Evolutionary conservation across 306 rosid genomes (phyloP).

Genomic region (Rosa persica): DNA sequence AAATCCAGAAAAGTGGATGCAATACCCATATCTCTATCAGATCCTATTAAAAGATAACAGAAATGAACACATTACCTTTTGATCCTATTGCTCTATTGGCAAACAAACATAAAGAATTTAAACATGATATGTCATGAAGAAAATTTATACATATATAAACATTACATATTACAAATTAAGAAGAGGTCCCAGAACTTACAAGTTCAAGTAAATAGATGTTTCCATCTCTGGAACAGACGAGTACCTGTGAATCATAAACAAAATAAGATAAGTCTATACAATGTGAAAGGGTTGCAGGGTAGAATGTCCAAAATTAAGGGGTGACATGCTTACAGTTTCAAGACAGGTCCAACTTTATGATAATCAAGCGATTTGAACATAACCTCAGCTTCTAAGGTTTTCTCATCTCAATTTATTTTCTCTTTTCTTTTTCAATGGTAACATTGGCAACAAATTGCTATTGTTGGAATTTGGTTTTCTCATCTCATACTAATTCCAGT

Average conservation of each 20-base stretch:
- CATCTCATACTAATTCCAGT: background rate
- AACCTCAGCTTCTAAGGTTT: background rate
- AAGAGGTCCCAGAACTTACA: conserved; percentile 39
- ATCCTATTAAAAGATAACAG: background rate
- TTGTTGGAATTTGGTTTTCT: background rate
- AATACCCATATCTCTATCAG: background rate
- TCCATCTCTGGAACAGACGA: conserved; percentile 82
- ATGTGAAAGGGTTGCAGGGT: background rate
- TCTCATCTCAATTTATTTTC: background rate
- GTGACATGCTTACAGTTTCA: background rate
- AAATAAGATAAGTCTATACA: background rate
- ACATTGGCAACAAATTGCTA: background rate
- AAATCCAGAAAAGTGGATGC: conserved; percentile 5
- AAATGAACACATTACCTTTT: background rate
- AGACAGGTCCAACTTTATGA: background rate
- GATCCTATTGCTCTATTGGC: background rate
- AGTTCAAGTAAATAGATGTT: conserved; percentile 61
- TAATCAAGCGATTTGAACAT: background rate
- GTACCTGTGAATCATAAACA: conserved; percentile 47
- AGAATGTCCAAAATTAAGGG: background rate
- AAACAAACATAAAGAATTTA: background rate
- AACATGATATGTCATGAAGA: background rate
- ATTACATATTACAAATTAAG: background rate
- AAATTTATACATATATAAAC: background rate
- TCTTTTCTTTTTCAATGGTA: background rate